phyloP scores from a whole-genome alignment of 1,139 yeast species.

The Kodamaea anthophila region DNA sequence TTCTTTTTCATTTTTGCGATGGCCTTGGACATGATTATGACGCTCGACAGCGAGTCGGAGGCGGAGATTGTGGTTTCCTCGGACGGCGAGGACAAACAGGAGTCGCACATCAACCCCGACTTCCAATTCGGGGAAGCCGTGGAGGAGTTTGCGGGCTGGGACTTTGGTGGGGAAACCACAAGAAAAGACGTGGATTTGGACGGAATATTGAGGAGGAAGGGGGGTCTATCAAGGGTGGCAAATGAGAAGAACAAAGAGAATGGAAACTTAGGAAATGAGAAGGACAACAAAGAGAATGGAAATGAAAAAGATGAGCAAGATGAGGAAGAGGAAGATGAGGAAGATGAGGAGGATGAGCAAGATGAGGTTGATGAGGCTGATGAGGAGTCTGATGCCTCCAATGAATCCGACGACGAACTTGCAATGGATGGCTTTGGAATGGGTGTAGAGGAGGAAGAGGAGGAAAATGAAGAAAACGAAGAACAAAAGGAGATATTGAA shows the following conservation, averaged over 20 bases:
- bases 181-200: constrained; percentile 65
- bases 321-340: constrained; percentile 20
- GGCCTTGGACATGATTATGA: constrained; percentile 29
- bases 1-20: no score
- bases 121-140: constrained; percentile 64
- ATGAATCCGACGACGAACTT: constrained; percentile 12
- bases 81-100: constrained; percentile 28
- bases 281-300: constrained; percentile 22
- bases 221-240: constrained; percentile 59
- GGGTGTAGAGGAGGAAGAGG: constrained; percentile 15
- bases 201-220: constrained; percentile 74
- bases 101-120: constrained; percentile 68
- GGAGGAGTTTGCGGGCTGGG: constrained; percentile 76
- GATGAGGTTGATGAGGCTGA: constrained; percentile 22
- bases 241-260: constrained; percentile 29
- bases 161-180: constrained; percentile 57
- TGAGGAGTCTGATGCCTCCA: constrained; percentile 11
- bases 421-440: constrained; percentile 20
- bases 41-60: constrained; percentile 65
- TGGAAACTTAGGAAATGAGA: constrained; percentile 25
- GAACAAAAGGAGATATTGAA: no score
- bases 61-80: constrained; percentile 10
- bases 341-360: constrained; percentile 9
- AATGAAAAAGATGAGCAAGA: constrained; percentile 25
- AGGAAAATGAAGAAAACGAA: constrained; percentile 16